Evolutionary conservation across 2,329 filamentous ascomycete genomes (phyloP).

Genomic region (Fusarium sp.): DNA sequence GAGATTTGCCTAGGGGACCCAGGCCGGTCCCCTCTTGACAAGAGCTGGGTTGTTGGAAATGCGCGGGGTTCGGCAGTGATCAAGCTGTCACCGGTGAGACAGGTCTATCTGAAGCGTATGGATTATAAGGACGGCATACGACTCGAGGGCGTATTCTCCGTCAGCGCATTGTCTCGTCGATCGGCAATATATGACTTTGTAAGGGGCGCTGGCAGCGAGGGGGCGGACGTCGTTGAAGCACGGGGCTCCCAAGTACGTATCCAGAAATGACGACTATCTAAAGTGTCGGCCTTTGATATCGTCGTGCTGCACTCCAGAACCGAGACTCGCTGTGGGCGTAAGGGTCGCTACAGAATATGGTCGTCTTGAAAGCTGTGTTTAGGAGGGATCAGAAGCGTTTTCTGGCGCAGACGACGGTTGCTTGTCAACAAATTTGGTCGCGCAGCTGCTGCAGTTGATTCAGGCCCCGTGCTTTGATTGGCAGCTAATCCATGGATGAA

Average conservation of each 20-base stretch:
- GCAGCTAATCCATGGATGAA: conserved; percentile 39
- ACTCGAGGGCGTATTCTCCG: conserved; percentile 34
- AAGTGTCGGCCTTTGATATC: conserved; percentile 27
- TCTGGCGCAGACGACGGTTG: conserved; percentile 40
- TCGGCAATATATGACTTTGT: conserved; percentile 20
- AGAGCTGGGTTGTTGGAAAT: conserved; percentile 41
- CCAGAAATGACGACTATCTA: conserved; percentile 44
- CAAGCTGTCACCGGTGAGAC: conserved; percentile 15
- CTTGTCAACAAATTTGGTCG: conserved; percentile 48
- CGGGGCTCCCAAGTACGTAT: conserved; percentile 26
- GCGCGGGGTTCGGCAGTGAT: conserved; percentile 42
- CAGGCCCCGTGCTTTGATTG: conserved; percentile 46
- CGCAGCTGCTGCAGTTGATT: conserved; percentile 32
- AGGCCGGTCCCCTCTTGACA: conserved; percentile 49
- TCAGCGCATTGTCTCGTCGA: conserved; percentile 43
- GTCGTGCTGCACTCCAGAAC: conserved; percentile 16
- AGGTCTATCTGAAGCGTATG: conserved; percentile 17
- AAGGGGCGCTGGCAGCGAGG: conserved; percentile 28
- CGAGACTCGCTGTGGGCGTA: conserved; percentile 8
- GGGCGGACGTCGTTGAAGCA: conserved; percentile 33
- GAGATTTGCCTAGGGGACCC: conserved; percentile 51
- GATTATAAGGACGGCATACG: conserved; percentile 32
- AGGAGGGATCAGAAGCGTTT: conserved; percentile 23
- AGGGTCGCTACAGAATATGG: conserved; percentile 15
- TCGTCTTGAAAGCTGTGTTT: conserved; percentile 23